Evolutionary conservation across 73 alveolate species (phyloP), one percentile per base, ranked within the genome.

Genomic region (Paraurostyla sp.): DNA sequence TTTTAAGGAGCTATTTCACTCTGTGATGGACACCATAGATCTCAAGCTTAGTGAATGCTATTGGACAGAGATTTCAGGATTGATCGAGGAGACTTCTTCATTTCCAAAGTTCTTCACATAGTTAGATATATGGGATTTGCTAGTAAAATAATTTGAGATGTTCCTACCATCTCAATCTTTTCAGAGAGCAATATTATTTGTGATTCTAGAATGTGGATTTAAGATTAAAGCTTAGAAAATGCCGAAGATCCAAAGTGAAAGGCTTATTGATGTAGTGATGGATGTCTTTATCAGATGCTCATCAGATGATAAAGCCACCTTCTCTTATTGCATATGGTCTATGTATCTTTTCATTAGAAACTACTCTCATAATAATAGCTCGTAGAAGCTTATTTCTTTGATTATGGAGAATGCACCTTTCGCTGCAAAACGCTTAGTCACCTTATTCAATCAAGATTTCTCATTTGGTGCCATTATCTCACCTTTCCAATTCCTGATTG

Each of bases 21-120:
- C 82, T 2, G 46, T 65, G 18, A 9, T 65, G 56, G 82, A 65
- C 38, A 65, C 82, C 35, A 65, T 65, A 2, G 82, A 65, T 22
- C 82, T 65, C 7, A 65, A 65, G 25, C 58, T 65, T 1, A 65
- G 82, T 40, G 82, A 65, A 38, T 65, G 82, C 82, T 65, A 65
- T 38, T 65, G 82, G 82, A 65, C 82, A 38, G 46, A 58, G 60
- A 65, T 65, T n/a, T 32, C 82, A 6, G 56, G 41, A 40, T 38
- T 65, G 1, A 65, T 65, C 6, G 41, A 23, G 1, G 82, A 65
- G 36, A 38, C 82, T 13, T 38, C 82, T 16, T 65, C 56, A 35
- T 65, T 65, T 38, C 82, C 82, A 38, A 65, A 22, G 46, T 65
- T 65, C 46, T 18, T 65, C 11, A 65, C 82, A 15, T 40, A 65